Percentiles rank a stretch among this genome's conserved stretches.
Evolutionary conservation across 2,329 filamentous ascomycete species (phyloP).

Genomic region (Rutstroemia sp.): DNA sequence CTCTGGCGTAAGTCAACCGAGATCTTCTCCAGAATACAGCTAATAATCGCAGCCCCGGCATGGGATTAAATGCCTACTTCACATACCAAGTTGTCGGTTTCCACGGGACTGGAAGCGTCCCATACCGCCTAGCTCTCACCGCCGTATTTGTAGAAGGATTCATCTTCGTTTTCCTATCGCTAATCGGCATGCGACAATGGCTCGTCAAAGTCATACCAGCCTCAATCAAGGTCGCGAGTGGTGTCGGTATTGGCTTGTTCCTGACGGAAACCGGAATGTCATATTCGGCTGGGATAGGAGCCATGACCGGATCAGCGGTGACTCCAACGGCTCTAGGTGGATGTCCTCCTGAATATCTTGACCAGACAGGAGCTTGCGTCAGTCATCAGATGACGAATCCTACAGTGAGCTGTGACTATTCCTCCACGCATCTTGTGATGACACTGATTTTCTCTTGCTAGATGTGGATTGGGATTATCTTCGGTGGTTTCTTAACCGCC

Average conservation of each 20-base stretch:
- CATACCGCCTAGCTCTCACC: conserved; percentile 53
- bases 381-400: conserved; percentile 68
- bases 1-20: conserved; percentile 54
- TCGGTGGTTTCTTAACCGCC: conserved; percentile 70
- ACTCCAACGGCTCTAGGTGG: conserved; percentile 74
- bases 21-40: not conserved
- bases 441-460: conserved; percentile 24
- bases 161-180: conserved; percentile 54
- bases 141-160: conserved; percentile 59
- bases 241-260: conserved; percentile 58
- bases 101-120: conserved; percentile 48
- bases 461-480: conserved; percentile 82
- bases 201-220: conserved; percentile 57
- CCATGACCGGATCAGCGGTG: conserved; percentile 61
- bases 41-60: conserved; percentile 44
- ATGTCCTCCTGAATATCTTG: conserved; percentile 51
- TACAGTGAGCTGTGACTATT: conserved; percentile 39
- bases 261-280: conserved; percentile 60
- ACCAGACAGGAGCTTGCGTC: conserved; percentile 43
- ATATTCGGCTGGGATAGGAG: conserved; percentile 70
- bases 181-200: conserved; percentile 68
- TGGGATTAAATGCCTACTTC: conserved; percentile 63
- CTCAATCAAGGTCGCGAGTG: conserved; percentile 58
- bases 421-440: not conserved
- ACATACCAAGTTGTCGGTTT: conserved; percentile 59